Conservation (phyloP, 805 yeast species). For the Candida corydali region DNA sequence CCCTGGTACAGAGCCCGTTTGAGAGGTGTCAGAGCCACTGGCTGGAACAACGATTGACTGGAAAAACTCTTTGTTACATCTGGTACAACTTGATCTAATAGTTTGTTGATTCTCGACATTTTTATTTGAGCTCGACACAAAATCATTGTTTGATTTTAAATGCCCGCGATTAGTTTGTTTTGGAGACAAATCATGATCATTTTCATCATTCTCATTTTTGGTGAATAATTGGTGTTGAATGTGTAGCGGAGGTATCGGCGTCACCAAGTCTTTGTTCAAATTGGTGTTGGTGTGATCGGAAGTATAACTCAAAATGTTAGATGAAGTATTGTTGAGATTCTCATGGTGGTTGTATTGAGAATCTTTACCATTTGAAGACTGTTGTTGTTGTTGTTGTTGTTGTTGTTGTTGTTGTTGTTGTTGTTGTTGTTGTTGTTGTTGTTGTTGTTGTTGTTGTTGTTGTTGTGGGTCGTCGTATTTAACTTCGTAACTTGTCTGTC, state of each 20-base stretch:
- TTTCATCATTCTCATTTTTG: constrained; percentile 1
- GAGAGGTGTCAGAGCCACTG: constrained; percentile 16
- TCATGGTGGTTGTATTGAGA: not conserved
- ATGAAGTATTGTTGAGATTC: too few species aligned
- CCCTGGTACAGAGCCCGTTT: constrained; percentile 28
- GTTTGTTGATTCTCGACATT: constrained; percentile 17
- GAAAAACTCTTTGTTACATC: constrained; percentile 61
- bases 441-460: not conserved
- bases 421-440: not conserved
- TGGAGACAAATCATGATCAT: not conserved
- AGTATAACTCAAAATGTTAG: constrained; percentile 7
- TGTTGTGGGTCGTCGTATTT: constrained; percentile 3
- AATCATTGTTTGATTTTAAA: not conserved
- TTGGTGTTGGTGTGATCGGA: not conserved
- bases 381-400: not conserved
- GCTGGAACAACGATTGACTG: constrained; percentile 34
- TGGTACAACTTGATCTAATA: constrained; percentile 41
- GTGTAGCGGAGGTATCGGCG: constrained; percentile 41
- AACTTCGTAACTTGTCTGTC: constrained; percentile 5
- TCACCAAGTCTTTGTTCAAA: constrained; percentile 16
- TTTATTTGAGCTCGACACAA: not conserved
- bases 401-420: constrained; percentile 1
- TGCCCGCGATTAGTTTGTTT: not conserved
- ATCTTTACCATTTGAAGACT: not conserved
- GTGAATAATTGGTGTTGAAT: constrained; percentile 37